Conservation (phyloP, 768 basidiomycete species). For the Lentinula sp. region DNA sequence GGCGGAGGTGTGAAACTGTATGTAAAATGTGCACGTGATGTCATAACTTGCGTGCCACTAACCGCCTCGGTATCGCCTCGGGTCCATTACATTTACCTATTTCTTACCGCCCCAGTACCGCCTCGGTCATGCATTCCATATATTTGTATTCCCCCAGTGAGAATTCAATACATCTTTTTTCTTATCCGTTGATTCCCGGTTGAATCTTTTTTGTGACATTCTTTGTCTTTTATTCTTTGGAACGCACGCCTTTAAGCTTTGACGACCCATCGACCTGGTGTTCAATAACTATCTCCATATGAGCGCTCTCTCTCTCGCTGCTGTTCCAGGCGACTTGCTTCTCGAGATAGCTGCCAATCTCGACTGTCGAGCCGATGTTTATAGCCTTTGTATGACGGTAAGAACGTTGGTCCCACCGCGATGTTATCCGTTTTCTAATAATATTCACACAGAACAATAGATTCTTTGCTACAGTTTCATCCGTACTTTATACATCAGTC, state of each 20-base stretch:
- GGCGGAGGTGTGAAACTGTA: neutral
- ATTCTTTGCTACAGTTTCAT: constrained; percentile 45
- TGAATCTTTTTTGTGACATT: neutral
- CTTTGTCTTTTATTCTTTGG: neutral
- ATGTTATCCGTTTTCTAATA: neutral
- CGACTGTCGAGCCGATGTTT: constrained; percentile 44
- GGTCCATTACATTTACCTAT: neutral
- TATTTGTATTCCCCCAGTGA: neutral
- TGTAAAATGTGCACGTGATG: neutral
- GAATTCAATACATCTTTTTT: neutral
- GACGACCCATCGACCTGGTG: neutral
- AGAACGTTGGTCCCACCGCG: constrained; percentile 20
- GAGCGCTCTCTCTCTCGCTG: constrained; percentile 5
- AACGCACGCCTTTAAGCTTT: neutral
- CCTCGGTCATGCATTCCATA: neutral
- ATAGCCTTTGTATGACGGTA: constrained; percentile 56
- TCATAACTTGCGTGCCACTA: neutral
- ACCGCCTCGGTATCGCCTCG: neutral
- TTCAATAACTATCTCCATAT: neutral
- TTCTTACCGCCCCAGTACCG: neutral
- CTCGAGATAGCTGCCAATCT: constrained; percentile 59
- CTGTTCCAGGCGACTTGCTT: constrained; percentile 54
- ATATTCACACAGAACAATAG: constrained; percentile 39
- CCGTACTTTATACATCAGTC: constrained; percentile 56
- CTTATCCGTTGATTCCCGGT: neutral